These are phyloP conservation scores for Ophiognomonia clavigignenti-juglandacearum DNA, from an alignment of 2,329 filamentous ascomycete genomes.

Conservation along the genomic window DNA sequence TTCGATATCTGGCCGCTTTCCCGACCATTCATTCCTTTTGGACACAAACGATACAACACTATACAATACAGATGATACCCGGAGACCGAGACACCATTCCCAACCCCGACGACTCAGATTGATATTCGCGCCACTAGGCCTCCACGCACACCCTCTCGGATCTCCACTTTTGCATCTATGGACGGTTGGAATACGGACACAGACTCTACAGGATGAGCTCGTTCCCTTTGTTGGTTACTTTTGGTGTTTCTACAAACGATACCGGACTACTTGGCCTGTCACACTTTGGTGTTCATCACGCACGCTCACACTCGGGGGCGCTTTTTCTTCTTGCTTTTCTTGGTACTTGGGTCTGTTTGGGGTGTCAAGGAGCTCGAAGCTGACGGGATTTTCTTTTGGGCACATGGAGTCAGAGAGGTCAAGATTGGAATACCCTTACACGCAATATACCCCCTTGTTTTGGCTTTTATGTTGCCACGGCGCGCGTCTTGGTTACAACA, in stretches of 20 bases:
- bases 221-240: background rate
- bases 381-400: background rate
- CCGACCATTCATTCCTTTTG: background rate
- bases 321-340: background rate
- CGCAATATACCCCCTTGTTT: background rate
- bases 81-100: constrained; percentile 17
- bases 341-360: too few species aligned
- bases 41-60: constrained; percentile 9
- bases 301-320: constrained; percentile 9
- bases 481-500: background rate
- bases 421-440: background rate
- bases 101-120: background rate
- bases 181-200: constrained; percentile 9
- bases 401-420: background rate
- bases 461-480: background rate
- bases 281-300: too few species aligned
- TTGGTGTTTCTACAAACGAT: too few species aligned
- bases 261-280: too few species aligned
- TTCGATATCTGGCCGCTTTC: background rate
- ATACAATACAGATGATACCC: constrained; percentile 21
- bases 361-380: too few species aligned
- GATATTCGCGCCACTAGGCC: constrained; percentile 17
- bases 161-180: constrained; percentile 10
- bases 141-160: constrained; percentile 3
- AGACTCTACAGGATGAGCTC: constrained; percentile 1